Base-by-base conservation (phyloP, 306 rosid genomes). In the Sophora flavescens region DNA sequence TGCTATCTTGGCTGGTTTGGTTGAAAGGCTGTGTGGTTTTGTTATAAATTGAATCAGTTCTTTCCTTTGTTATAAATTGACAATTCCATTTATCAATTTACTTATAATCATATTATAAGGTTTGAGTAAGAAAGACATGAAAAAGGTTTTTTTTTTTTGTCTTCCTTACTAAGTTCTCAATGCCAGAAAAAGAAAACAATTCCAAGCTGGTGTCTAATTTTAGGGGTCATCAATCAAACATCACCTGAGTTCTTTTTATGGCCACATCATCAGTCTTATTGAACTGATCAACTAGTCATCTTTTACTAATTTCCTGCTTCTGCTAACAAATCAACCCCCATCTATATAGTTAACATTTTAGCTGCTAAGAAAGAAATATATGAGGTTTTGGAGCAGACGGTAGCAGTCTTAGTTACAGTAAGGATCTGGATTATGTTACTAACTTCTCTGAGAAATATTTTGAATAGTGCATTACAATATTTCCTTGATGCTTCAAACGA, bases 161-260 rank as follows among this genome's bases (percentile, higher is more conserved):
- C n/a, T n/a, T n/a, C n/a, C n/a, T n/a, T n/a, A n/a, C n/a, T n/a
- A n/a, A n/a, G n/a, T n/a, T n/a, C n/a, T n/a, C n/a, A n/a, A n/a
- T n/a, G n/a, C n/a, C n/a, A n/a, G n/a, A n/a, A n/a, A n/a, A n/a
- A n/a, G n/a, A n/a, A n/a, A n/a, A n/a, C n/a, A n/a, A n/a, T n/a
- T n/a, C n/a, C n/a, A n/a, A n/a, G n/a, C n/a, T n/a, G n/a, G n/a
- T n/a, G n/a, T n/a, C n/a, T n/a, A n/a, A 90, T 88, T 92, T 84
- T 90, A 92, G 84, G 91, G 91, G 90, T 88, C 91, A 95, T n/a
- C n/a, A n/a, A n/a, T n/a, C n/a, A n/a, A n/a, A n/a, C 90, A 22
- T 81, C 89, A 22, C 68, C 92, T 3, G 98, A 96, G 93, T 96
- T 91, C 80, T 91, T 70, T 14, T 70, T 89, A 6, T 96, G 99